Evolutionary conservation across 495 filamentous ascomycete genomes (phyloP).

Genomic region (Astrothelium subdiscretum): DNA sequence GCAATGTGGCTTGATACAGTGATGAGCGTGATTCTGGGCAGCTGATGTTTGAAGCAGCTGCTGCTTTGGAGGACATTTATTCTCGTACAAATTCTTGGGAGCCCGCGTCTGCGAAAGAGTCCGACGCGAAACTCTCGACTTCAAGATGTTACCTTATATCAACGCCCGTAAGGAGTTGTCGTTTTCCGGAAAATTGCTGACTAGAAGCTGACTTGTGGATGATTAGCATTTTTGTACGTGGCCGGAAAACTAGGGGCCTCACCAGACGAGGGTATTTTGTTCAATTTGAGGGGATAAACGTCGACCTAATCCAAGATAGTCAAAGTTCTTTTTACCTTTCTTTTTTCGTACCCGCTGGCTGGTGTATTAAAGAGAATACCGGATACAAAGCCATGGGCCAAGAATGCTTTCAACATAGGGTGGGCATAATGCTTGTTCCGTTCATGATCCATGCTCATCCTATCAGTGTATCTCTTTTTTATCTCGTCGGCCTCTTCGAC

Average conservation of each 20-base stretch:
- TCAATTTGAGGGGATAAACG: conserved; percentile 1
- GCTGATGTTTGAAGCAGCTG: not conserved
- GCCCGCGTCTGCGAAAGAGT: not conserved
- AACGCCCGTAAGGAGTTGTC: conserved; percentile 52
- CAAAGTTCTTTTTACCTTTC: conserved; percentile 83
- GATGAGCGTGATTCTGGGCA: not conserved
- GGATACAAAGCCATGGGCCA: conserved; percentile 69
- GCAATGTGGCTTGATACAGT: not conserved
- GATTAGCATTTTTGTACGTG: conserved; percentile 60
- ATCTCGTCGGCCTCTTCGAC: conserved; percentile 87
- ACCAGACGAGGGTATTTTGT: conserved; percentile 66
- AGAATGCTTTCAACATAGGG: conserved; percentile 81
- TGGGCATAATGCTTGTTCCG: conserved; percentile 24
- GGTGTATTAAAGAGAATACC: conserved; percentile 83
- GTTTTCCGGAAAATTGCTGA: not conserved
- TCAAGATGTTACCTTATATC: conserved; percentile 75
- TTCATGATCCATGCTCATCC: not conserved
- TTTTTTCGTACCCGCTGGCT: conserved; percentile 87
- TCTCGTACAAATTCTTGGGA: too few relatives aligned
- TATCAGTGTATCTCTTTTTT: conserved; percentile 64
- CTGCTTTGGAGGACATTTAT: not conserved
- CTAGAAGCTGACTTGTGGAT: not conserved
- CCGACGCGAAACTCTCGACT: not conserved
- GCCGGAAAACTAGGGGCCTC: conserved; percentile 59
- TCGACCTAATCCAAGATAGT: conserved; percentile 41